Evolutionary conservation across 768 basidiomycete genomes (phyloP), one percentile per base, ranked within the genome.

Genomic region (Phylloporus rhodoxanthus): DNA sequence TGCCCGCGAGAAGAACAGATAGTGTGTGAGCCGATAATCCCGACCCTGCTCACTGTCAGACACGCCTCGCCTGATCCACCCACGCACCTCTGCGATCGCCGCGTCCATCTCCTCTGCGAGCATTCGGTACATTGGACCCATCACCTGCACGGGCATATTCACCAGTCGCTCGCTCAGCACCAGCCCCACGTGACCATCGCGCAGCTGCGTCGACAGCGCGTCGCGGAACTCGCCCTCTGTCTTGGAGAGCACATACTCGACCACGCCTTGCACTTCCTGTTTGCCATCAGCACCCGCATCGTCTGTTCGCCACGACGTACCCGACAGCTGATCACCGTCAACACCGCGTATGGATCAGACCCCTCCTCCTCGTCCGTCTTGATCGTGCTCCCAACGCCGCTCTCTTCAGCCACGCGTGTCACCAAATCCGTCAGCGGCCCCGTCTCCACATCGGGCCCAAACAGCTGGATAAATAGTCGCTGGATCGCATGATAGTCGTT

Each of bases 141-240:
- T 77, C 30, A 93, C 81, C 58, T 97, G 91, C 13, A 92, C 85
- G 0, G 95, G 95, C 84, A 99, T 94, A 65, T 98, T 99, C 56
- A 96, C 76, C 44, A 98, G 73, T 0, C 95, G 77, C 65, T 96
- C 91, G 55, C 85, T 87, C 55, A 99, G 73, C 8, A 97, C 75
- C 15, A 96, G 75, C 2, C 91, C 95, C 40, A 95, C 80, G 53
- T 87, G 80, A 32, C 70, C 67, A 9, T 49, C 10, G 1, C 34
- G 36, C 4, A 62, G 40, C 6, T 87, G 71, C 9, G 67, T 62
- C 55, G 76, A 72, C 21, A 89, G 75, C 10, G 78, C 66, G 23
- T 72, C 50, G 52, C 84, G 77, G 58, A 87, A 74, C 26, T 82
- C 73, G 11, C 68, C 51, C 6, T 75, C 67, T 9, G 82, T 73